Percentiles rank a stretch among this genome's conserved stretches.
Conservation (phyloP, 805 yeast species). For the Komagataella pseudopastoris region DNA sequence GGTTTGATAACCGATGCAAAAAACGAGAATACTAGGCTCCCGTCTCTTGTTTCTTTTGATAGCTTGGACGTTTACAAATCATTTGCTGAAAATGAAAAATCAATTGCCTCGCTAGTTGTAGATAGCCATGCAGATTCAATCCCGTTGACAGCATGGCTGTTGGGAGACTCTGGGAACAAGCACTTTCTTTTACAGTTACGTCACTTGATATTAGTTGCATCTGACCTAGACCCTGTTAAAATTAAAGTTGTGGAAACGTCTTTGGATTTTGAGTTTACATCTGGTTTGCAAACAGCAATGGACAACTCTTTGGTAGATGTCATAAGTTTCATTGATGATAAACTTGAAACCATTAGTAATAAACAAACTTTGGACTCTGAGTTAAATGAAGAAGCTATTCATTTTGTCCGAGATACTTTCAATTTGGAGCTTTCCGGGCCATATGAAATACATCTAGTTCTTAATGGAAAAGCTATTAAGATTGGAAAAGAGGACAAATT, state of each 20-base stretch:
- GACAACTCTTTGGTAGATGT: neutral
- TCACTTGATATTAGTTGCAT: neutral
- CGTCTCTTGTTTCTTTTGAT: neutral
- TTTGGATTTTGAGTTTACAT: neutral
- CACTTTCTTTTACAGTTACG: neutral
- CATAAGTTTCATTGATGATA: neutral
- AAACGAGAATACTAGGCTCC: neutral
- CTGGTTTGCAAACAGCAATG: neutral
- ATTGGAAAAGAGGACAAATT: constrained; percentile 14
- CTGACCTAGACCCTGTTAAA: neutral
- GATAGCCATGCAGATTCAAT: neutral
- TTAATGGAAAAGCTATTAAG: constrained; percentile 42
- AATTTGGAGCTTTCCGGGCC: neutral
- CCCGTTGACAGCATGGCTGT: neutral
- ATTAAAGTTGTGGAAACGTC: neutral
- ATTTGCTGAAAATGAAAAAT: neutral
- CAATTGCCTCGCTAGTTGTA: neutral
- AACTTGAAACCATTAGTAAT: constrained; percentile 3
- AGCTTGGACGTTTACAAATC: neutral
- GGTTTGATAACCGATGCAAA: neutral
- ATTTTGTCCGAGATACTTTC: neutral
- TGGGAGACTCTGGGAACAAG: neutral
- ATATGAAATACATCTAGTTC: constrained; percentile 18
- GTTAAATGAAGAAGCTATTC: neutral
- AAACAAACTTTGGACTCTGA: neutral